These are phyloP conservation scores for Pichia sp. DNA, from an alignment of 1,139 yeast genomes.

Conservation along the genomic window DNA sequence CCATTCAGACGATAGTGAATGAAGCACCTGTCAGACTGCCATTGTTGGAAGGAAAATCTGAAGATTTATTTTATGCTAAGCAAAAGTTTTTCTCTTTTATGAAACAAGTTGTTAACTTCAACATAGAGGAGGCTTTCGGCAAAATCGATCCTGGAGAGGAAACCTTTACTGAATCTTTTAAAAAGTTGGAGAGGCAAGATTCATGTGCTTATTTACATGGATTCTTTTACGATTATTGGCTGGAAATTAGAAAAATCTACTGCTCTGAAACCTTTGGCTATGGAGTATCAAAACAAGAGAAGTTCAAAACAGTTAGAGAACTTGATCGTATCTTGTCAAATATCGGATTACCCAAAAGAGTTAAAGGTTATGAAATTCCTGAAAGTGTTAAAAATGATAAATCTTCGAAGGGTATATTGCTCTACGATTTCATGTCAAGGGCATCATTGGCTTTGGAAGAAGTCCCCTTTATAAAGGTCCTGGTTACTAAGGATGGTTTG, in stretches of 20 bases:
- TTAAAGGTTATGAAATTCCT: slow-evolving; percentile 52
- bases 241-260: slow-evolving; percentile 42
- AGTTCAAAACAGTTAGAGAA: slow-evolving; percentile 19
- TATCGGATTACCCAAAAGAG: slow-evolving; percentile 42
- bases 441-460: slow-evolving; percentile 54
- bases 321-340: slow-evolving; percentile 33
- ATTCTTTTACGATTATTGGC: slow-evolving; percentile 59
- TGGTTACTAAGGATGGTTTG: slow-evolving; percentile 66
- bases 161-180: neutral
- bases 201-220: slow-evolving; percentile 51
- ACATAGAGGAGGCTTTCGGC: slow-evolving; percentile 10
- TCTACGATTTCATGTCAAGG: slow-evolving; percentile 72
- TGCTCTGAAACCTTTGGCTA: slow-evolving; percentile 13
- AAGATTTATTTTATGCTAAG: slow-evolving; percentile 43
- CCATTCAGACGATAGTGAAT: slow-evolving; percentile 84
- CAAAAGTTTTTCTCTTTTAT: slow-evolving; percentile 47
- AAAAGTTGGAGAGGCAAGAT: slow-evolving; percentile 7
- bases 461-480: slow-evolving; percentile 51
- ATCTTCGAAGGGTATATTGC: slow-evolving; percentile 44
- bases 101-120: slow-evolving; percentile 28
- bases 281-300: slow-evolving; percentile 29
- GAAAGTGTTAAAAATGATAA: slow-evolving; percentile 44
- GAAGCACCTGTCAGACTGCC: slow-evolving; percentile 64
- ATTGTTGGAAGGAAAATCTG: slow-evolving; percentile 39
- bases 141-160: slow-evolving; percentile 5